These are phyloP conservation scores for Chrysoporthe austroafricana DNA, from an alignment of 2,329 filamentous ascomycete species.

Conservation along the genomic window DNA sequence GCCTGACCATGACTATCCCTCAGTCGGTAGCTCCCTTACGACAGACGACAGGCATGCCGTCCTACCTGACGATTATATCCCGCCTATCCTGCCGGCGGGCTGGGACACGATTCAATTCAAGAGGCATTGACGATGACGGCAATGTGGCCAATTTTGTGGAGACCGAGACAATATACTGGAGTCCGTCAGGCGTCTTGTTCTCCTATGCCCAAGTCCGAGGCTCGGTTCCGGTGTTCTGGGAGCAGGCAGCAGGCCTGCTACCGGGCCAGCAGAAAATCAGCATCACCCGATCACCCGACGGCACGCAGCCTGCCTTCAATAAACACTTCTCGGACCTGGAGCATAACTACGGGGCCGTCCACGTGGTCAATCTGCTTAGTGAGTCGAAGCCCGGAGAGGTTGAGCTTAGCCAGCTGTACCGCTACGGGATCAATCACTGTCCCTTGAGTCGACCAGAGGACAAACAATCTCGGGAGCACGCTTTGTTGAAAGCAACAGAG, in stretches of 20 bases:
- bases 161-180: constrained; percentile 91
- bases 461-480: constrained; percentile 66
- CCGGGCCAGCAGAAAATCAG: constrained; percentile 95
- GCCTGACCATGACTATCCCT: constrained; percentile 82
- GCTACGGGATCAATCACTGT: constrained; percentile 74
- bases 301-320: constrained; percentile 92
- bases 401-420: constrained; percentile 80
- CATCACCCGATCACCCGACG: constrained; percentile 84
- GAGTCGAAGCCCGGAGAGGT: constrained; percentile 84
- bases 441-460: constrained; percentile 67
- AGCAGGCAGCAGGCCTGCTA: constrained; percentile 84
- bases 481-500: constrained; percentile 78
- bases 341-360: constrained; percentile 83
- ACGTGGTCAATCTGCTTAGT: constrained; percentile 93
- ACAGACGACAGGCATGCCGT: constrained; percentile 72
- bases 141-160: constrained; percentile 99
- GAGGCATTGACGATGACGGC: constrained; percentile 95
- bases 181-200: constrained; percentile 76
- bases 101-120: constrained; percentile 94
- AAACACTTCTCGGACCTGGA: constrained; percentile 92
- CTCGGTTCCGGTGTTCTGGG: constrained; percentile 96
- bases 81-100: constrained; percentile 88
- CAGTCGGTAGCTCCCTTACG: constrained; percentile 74
- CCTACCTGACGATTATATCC: constrained; percentile 86
- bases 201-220: constrained; percentile 93